Evolutionary conservation across 2,329 filamentous ascomycete genomes (phyloP), one percentile per base, ranked within the genome.

Genomic region (Cladosporium phlei): DNA sequence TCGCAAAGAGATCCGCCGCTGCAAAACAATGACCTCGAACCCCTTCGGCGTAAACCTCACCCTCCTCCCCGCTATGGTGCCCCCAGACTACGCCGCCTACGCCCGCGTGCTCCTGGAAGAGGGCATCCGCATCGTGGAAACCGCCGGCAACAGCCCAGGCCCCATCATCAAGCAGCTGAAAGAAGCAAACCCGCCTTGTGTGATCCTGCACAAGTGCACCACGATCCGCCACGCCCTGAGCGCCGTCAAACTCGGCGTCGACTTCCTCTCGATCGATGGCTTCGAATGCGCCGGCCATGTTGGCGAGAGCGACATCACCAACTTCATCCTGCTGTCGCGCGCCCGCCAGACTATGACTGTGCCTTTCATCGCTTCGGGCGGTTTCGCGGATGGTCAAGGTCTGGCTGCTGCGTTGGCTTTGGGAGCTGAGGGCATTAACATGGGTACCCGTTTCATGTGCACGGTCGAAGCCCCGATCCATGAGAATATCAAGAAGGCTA

Each of bases 371-470:
- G 93, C 93, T 1, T 94, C 86, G 2, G 93, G 93, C 47, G 93
- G 93, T 2, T 97, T 98, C 63, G 91, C 89, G 10, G 93, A 98
- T 65, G 93, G 93, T 0, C 81, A 95, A 60, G 93, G 93, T 3
- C 78, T 98, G 16, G 93, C 93, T 1, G 93, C 91, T 2, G 93
- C 93, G 6, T 74, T 98, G 57, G 84, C 85, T 30, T 78, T 98
- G 10, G 93, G 93, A 27, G 93, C 93, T 0, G 87, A 88, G 66
- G 93, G 93, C 53, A 83, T 97, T 71, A 98, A 98, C 71, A 98
- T 98, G 93, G 93, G 93, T 48, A 98, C 93, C 8, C 77, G 93
- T 32, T 98, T 97, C 74, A 94, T 98, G 87, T 91, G 86, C 72
- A 97, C 93, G 0, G 76, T 91, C 34, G 93, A 97, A 69, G 83